Base-by-base conservation (phyloP, 2,329 filamentous ascomycete species). In the Gyromitra esculenta region DNA sequence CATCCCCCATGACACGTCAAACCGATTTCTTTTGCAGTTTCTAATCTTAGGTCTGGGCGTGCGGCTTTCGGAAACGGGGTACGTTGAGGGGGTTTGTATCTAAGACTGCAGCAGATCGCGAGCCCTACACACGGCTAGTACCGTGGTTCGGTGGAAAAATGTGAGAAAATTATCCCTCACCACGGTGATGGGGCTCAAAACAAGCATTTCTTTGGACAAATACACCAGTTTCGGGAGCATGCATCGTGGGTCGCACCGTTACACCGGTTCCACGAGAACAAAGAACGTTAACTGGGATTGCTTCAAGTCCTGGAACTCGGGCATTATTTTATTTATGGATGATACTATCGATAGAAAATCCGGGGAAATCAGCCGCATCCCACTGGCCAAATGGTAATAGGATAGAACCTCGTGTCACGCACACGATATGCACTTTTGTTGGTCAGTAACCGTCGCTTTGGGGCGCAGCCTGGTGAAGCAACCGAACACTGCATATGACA, bases 261-360 rank as follows among this genome's bases (percentile, higher is more conserved):
- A 15, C 59, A 64, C 50, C 9, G 50, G 35, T 43, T 39, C 71
- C 6, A 50, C 35, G 21, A 59, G 65, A 74, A 75, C 72, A 75
- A 71, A 75, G 59, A 70, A 71, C 25, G 25, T 31, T 31, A 31
- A 31, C 66, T 48, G 35, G 72, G 57, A 69, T 41, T 48, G 25
- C 52, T 57, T 48, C 21, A 65, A 72, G 39, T 21, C 41, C 41
- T 64, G 59, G 66, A 35, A 21, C 57, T 45, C 41, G 50, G 72
- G 64, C 57, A 11, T 37, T 50, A 75, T 70, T 73, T 75, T 71
- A 75, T 71, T 71, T 75, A 64, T 71, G 66, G 66, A 57, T 63
- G 15, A 35, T 59, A 48, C 72, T 64, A 63, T 62, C 39, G 65
- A 75, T 74, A 63, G 57, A 25, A 64, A 63, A 75, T 71, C 72